These are phyloP conservation scores for Pseudogymnoascus sp. DNA, from an alignment of 2,329 filamentous ascomycete genomes.

Conservation along the genomic window DNA sequence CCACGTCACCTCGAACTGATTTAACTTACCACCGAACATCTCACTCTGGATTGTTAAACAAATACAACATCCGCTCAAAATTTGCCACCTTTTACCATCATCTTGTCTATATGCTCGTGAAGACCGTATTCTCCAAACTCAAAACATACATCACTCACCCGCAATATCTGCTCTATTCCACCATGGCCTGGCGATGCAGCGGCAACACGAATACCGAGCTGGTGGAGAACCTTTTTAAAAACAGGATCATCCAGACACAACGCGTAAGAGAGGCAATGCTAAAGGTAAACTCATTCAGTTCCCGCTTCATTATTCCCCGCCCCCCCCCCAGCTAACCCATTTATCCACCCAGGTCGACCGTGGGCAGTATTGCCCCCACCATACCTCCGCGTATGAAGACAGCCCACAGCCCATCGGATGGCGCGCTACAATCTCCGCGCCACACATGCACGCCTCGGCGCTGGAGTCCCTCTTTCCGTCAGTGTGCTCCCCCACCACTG, in stretches of 20 bases:
- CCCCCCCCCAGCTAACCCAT: background rate
- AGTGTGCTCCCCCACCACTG: conserved; percentile 11
- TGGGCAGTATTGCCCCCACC: conserved; percentile 68
- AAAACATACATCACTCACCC: background rate
- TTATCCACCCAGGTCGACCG: conserved; percentile 62
- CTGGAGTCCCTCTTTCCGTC: conserved; percentile 52
- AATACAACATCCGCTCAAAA: background rate
- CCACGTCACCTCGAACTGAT: background rate
- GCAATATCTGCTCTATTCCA: conserved; percentile 19
- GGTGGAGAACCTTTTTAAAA: conserved; percentile 65
- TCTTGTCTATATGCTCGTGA: background rate
- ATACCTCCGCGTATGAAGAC: conserved; percentile 64
- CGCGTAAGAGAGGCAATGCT: conserved; percentile 74
- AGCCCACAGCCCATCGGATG: conserved; percentile 61
- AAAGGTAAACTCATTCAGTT: conserved; percentile 39
- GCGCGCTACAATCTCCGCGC: conserved; percentile 61
- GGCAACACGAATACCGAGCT: conserved; percentile 67
- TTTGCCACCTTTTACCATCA: background rate
- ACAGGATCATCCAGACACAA: conserved; percentile 63
- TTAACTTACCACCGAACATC: background rate
- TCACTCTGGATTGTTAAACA: background rate
- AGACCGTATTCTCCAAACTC: background rate
- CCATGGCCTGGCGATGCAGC: conserved; percentile 86
- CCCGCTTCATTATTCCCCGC: background rate
- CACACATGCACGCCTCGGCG: conserved; percentile 64